phyloP scores from a whole-genome alignment of 495 filamentous ascomycete species.

The Chaetomium fimeti region DNA sequence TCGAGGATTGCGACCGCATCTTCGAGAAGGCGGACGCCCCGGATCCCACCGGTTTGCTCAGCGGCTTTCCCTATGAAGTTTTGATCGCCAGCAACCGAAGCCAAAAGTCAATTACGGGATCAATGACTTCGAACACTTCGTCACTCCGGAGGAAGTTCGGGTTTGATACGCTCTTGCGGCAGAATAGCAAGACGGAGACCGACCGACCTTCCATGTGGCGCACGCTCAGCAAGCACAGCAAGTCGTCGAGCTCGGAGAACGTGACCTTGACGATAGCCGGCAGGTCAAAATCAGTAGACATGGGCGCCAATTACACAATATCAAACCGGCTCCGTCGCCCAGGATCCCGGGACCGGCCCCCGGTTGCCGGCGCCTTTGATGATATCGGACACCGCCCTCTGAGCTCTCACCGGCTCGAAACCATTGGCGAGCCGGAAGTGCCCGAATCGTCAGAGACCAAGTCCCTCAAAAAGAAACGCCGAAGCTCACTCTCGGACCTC shows the following conservation, averaged over 20 bases:
- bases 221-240: constrained; percentile 80
- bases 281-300: constrained; percentile 81
- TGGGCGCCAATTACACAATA: constrained; percentile 51
- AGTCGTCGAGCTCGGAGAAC: constrained; percentile 54
- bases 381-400: constrained; percentile 45
- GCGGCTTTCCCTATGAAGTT: constrained; percentile 45
- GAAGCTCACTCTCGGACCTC: constrained; percentile 89
- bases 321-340: constrained; percentile 57
- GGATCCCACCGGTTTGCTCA: constrained; percentile 42
- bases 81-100: constrained; percentile 45
- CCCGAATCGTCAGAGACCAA: constrained; percentile 40
- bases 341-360: constrained; percentile 63
- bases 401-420: constrained; percentile 49
- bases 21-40: constrained; percentile 65
- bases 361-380: constrained; percentile 62
- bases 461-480: constrained; percentile 69
- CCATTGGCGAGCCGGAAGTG: constrained; percentile 51
- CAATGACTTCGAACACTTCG: constrained; percentile 66
- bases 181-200: constrained; percentile 69
- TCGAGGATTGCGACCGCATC: constrained; percentile 85
- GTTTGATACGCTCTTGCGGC: constrained; percentile 68
- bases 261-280: constrained; percentile 60
- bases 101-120: constrained; percentile 50
- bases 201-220: constrained; percentile 81
- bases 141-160: constrained; percentile 82